Evolutionary conservation across 225 moss, liverwort and hornwort species (phyloP).

Genomic region (Lunularia cruciata): DNA sequence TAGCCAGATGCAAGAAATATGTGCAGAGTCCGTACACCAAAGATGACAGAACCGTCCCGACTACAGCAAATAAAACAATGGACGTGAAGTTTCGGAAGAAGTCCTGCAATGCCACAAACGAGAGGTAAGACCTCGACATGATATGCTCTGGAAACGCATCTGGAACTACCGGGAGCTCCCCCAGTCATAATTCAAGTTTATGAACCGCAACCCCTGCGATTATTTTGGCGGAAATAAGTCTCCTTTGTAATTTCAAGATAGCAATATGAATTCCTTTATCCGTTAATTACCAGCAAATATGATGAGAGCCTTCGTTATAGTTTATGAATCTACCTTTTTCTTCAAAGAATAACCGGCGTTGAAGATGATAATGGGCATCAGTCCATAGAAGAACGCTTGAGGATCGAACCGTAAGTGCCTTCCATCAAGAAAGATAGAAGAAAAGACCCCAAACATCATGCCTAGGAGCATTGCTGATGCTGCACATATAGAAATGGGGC

Average conservation of each 20-base stretch:
- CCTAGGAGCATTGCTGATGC: conserved; percentile 58
- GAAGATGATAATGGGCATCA: conserved; percentile 63
- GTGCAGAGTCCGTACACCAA: conserved; percentile 59
- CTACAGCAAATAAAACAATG: conserved; percentile 58
- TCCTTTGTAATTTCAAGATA: no score
- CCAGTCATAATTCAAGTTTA: no score
- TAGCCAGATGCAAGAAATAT: conserved; percentile 43
- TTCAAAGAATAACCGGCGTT: conserved; percentile 63
- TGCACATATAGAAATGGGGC: no score
- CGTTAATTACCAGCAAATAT: background rate
- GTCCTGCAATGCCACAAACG: conserved; percentile 35
- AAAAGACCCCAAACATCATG: conserved; percentile 51
- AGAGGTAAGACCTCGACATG: no score
- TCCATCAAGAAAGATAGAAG: conserved; percentile 45
- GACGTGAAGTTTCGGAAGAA: conserved; percentile 60
- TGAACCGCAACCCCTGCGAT: background rate
- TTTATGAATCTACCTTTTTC: conserved; percentile 64
- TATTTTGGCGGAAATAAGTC: background rate
- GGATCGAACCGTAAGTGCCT: conserved; percentile 55
- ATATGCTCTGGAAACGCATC: no score
- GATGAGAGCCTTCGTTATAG: background rate
- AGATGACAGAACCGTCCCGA: conserved; percentile 54
- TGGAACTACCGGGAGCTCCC: no score
- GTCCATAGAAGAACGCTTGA: conserved; percentile 52
- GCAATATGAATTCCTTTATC: no score